Base-by-base conservation (phyloP, 2,329 filamentous ascomycete species). In the Coleophoma cylindrospora region DNA sequence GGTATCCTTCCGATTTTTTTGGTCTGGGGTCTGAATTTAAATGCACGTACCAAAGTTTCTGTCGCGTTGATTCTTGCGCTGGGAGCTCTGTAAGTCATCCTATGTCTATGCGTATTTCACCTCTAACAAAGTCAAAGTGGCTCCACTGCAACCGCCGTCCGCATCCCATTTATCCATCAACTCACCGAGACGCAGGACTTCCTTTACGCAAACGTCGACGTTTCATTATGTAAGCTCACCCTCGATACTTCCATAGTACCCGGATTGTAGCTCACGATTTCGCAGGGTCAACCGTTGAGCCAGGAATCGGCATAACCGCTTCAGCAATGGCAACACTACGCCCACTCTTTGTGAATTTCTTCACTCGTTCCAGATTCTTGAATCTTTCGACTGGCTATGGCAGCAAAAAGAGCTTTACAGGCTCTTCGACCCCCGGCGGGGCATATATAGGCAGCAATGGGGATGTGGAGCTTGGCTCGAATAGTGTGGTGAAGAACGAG, bases 1-100 rank as follows among this genome's bases (percentile, higher is more conserved):
- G 68, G 64, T 36, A 63, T 69, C 2, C 59, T 73, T 4, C 70
- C 70, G 1, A 64, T 69, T 19, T 66, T 69, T 10, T 27, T 27
- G 27, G 27, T 27, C 9, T 27, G 27, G 27, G 27, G 7, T 27
- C 27, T 27, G 27, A 27, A 27, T 27, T 27, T 27, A 27, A 27
- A 6, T 5, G 27, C 27, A 7, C 27, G 27, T 27, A 27, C 27
- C 27, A 27, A 27, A 27, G 27, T 27, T 7, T 27, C 27, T 27
- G 27, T 27, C 4, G 27, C 27, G 4, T 27, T 27, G 27, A 27
- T 27, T 27, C 27, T 27, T 27, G 27, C 27, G 27, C 4, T 27
- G 9, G 27, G 27, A 6, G 27, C 27, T 27, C 27, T 27, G 27
- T 27, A 27, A 27, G 27, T 27, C 27, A 10, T 27, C 27, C 27